Evolutionary conservation across 257 asterid genomes (phyloP).

Genomic region (Pogostemon cablin): DNA sequence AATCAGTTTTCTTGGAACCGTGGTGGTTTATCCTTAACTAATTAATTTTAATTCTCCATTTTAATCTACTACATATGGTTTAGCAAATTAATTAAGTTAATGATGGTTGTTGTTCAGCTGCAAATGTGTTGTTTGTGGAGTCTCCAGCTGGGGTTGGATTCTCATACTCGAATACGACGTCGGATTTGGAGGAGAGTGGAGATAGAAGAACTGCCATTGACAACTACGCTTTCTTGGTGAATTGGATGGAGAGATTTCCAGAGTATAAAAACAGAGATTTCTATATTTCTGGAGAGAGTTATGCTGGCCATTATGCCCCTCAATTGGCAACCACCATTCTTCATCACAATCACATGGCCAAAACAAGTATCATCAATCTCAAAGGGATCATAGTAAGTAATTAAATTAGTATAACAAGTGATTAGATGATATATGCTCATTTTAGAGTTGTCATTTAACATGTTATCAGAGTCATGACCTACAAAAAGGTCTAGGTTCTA

Average conservation of each 20-base stretch:
- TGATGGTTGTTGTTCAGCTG: slow-evolving; percentile 42
- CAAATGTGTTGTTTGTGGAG: slow-evolving; percentile 75
- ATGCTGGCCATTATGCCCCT: slow-evolving; percentile 78
- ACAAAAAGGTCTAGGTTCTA: neutral
- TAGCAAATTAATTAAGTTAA: too few species aligned
- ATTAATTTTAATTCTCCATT: neutral
- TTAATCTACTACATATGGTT: neutral
- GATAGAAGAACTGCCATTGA: slow-evolving; percentile 58
- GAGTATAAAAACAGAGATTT: slow-evolving; percentile 58
- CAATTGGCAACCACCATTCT: slow-evolving; percentile 66
- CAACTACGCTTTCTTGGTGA: slow-evolving; percentile 52
- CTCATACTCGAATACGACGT: slow-evolving; percentile 69
- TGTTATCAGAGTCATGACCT: too few species aligned
- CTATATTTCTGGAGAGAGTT: slow-evolving; percentile 69
- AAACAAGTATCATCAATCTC: slow-evolving; percentile 53
- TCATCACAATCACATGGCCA: slow-evolving; percentile 45
- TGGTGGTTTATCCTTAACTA: slow-evolving; percentile 38
- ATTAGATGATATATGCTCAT: too few species aligned
- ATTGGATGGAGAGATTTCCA: slow-evolving; percentile 72
- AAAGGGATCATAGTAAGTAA: slow-evolving; percentile 71
- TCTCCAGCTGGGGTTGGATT: slow-evolving; percentile 93
- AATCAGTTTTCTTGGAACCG: slow-evolving; percentile 72
- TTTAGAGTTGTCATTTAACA: too few species aligned
- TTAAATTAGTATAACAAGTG: too few species aligned
- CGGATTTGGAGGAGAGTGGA: slow-evolving; percentile 41